phyloP scores from a whole-genome alignment of 306 rosid genomes.

The apple (Malus domestica) region DNA sequence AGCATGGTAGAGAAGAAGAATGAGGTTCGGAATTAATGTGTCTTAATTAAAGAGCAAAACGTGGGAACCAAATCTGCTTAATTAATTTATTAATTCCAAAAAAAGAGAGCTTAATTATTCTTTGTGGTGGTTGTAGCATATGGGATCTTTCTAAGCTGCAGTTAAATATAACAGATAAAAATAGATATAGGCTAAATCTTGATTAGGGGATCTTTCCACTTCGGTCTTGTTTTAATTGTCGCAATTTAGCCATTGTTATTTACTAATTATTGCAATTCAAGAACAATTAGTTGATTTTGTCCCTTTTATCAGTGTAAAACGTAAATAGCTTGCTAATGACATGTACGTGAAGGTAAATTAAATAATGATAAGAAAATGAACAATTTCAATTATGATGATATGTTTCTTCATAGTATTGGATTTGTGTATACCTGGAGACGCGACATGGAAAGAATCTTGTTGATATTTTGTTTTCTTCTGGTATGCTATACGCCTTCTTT shows the following conservation, averaged over 20 bases:
- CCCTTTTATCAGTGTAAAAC: no score
- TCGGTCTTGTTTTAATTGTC: not conserved
- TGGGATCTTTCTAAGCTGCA: not conserved
- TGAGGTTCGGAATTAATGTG: not conserved
- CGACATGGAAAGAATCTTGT: no score
- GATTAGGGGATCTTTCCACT: not conserved
- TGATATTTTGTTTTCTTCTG: no score
- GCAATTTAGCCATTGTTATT: not conserved
- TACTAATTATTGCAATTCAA: not conserved
- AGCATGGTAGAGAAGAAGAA: conserved; percentile 25
- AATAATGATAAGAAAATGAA: no score
- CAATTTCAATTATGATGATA: no score
- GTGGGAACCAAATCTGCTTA: not conserved
- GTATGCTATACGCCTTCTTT: no score
- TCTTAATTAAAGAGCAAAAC: not conserved
- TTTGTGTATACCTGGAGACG: no score
- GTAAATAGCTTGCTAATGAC: not conserved
- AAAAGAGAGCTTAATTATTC: not conserved
- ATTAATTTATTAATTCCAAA: not conserved
- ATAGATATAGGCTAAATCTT: no score
- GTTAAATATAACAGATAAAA: not conserved
- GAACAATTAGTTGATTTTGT: no score
- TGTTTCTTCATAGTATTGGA: no score
- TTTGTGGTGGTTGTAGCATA: not conserved
- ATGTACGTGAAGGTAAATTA: no score